Evolutionary conservation across 2,329 filamentous ascomycete genomes (phyloP).

Genomic region (Fusarium domesticum): DNA sequence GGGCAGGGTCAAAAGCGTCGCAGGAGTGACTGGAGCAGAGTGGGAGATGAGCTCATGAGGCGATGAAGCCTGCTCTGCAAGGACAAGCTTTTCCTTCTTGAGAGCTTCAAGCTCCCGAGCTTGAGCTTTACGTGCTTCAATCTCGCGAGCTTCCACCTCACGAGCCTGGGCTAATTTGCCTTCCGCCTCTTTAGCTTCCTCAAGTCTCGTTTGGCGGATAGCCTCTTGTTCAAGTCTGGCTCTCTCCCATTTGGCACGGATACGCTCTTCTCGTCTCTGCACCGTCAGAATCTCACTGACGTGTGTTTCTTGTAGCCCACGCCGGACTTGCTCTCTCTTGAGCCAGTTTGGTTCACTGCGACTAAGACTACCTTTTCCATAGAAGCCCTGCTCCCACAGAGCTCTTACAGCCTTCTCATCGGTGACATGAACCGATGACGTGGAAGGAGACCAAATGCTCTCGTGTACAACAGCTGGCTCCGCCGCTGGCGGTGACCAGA

Average conservation of each 20-base stretch:
- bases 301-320: constrained; percentile 59
- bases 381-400: constrained; percentile 96
- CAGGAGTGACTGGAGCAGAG: constrained; percentile 44
- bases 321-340: constrained; percentile 72
- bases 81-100: constrained; percentile 1
- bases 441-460: constrained; percentile 77
- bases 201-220: constrained; percentile 64
- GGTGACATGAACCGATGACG: constrained; percentile 79
- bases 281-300: constrained; percentile 83
- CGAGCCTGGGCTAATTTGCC: too few relatives aligned
- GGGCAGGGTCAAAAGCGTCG: constrained; percentile 50
- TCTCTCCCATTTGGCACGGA: constrained; percentile 83
- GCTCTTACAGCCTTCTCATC: constrained; percentile 72
- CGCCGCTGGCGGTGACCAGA: constrained; percentile 62
- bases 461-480: constrained; percentile 64
- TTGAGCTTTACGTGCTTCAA: constrained; percentile 8
- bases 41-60: background rate
- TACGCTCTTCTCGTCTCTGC: constrained; percentile 73
- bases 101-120: constrained; percentile 5
- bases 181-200: constrained; percentile 41
- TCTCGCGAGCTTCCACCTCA: constrained; percentile 11
- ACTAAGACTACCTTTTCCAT: constrained; percentile 89
- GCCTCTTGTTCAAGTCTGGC: constrained; percentile 83
- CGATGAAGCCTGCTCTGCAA: background rate
- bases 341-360: constrained; percentile 95